These are phyloP conservation scores for Syzygium syzygioides DNA, from an alignment of 441 rosid genomes.

Conservation along the genomic window DNA sequence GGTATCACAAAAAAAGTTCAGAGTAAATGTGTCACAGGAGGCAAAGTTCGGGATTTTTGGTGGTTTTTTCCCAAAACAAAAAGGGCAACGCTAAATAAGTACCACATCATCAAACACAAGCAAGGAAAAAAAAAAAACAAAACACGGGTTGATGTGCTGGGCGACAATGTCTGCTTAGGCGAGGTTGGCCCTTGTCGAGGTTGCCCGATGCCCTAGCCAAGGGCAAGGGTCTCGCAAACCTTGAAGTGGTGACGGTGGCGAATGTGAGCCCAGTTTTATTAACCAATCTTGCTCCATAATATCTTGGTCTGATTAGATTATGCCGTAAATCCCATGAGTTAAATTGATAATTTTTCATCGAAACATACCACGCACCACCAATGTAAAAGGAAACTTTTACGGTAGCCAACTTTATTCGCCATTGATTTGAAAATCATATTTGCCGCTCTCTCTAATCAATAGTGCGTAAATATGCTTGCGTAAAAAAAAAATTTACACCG, in stretches of 20 bases:
- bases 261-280: neutral
- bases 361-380: neutral
- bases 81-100: fast-evolving
- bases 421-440: neutral
- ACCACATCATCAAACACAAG: neutral
- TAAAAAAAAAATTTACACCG: neutral
- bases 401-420: fast-evolving
- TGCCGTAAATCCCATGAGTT: neutral
- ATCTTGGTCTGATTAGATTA: neutral
- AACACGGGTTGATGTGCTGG: fast-evolving
- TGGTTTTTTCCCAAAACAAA: too few relatives aligned
- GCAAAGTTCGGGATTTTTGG: too few relatives aligned
- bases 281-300: neutral
- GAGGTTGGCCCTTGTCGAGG: too few relatives aligned
- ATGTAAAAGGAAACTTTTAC: neutral
- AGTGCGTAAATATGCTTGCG: neutral
- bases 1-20: too few relatives aligned
- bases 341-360: fast-evolving
- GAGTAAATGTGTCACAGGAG: too few relatives aligned
- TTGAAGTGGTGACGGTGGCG: neutral
- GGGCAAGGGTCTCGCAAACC: neutral
- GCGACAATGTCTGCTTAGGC: neutral
- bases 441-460: neutral
- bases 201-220: neutral
- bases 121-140: neutral